Conservation (phyloP, 202 grass and related monocot species). For the Setaria italica region DNA sequence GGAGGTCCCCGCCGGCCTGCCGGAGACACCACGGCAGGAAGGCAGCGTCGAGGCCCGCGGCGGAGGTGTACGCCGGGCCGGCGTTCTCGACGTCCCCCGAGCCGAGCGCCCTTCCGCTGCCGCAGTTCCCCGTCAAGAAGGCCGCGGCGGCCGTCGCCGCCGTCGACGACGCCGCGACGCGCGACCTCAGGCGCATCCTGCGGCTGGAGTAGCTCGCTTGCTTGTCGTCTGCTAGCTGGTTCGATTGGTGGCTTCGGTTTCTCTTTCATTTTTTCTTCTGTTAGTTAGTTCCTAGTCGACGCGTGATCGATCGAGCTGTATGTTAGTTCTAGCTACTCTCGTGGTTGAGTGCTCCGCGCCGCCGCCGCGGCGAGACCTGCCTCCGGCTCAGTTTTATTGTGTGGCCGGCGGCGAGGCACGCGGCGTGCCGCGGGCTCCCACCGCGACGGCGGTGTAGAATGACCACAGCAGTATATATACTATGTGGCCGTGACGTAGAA, state of each 20-base stretch:
- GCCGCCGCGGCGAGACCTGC: neutral
- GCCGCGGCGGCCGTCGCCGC: neutral
- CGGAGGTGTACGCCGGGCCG: constrained; percentile 59
- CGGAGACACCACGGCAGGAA: constrained; percentile 36
- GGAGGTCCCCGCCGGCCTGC: constrained; percentile 24
- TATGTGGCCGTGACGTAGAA: neutral
- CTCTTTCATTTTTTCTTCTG: neutral
- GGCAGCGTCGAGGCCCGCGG: neutral
- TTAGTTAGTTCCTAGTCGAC: neutral
- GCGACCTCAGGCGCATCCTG: constrained; percentile 60
- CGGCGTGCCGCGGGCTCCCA: neutral
- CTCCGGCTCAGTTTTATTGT: constrained; percentile 57
- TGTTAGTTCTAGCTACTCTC: constrained; percentile 35
- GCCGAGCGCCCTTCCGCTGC: constrained; percentile 63
- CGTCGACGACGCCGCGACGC: constrained; percentile 50
- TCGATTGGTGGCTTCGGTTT: neutral
- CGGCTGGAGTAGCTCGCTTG: constrained; percentile 35
- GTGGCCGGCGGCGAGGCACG: constrained; percentile 43
- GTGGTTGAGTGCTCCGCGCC: neutral
- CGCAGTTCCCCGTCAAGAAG: constrained; percentile 52
- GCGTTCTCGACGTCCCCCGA: constrained; percentile 63
- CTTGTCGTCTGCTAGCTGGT: neutral
- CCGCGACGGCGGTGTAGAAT: constrained; percentile 31
- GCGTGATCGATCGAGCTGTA: neutral
- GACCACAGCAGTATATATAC: constrained; percentile 25